A percentile compares a stretch with the other conserved stretches of the same genome.
Conservation (phyloP, 2,329 filamentous ascomycete species). For the Cadophora luteo-olivacea region DNA sequence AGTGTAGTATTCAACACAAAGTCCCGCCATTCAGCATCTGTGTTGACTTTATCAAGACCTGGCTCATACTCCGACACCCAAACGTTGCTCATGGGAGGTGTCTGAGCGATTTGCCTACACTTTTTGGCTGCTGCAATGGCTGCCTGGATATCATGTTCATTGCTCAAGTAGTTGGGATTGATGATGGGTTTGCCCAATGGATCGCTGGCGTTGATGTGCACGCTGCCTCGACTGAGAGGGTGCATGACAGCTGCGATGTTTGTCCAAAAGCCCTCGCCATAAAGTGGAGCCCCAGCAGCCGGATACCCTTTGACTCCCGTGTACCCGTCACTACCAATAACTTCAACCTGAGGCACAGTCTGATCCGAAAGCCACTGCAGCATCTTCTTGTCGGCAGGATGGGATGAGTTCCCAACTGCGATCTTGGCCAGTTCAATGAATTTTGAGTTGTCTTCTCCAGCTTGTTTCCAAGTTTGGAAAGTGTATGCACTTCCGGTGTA, state of each 20-base stretch:
- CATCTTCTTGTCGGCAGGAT: slow-evolving; percentile 49
- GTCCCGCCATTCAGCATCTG: slow-evolving; percentile 28
- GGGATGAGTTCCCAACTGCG: slow-evolving; percentile 42
- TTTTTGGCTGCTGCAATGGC: slow-evolving; percentile 33
- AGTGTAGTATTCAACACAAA: slow-evolving; percentile 27
- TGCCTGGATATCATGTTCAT: slow-evolving; percentile 56
- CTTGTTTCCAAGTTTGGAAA: slow-evolving; percentile 51
- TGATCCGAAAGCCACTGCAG: slow-evolving; percentile 48
- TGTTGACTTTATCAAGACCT: slow-evolving; percentile 29
- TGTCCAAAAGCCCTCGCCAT: slow-evolving; percentile 33
- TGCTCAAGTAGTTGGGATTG: slow-evolving; percentile 59
- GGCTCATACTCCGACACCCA: slow-evolving; percentile 38
- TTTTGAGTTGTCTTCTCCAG: slow-evolving; percentile 42
- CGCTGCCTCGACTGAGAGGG: slow-evolving; percentile 61
- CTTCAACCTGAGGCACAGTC: slow-evolving; percentile 35
- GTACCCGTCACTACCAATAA: slow-evolving; percentile 53
- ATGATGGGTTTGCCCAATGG: slow-evolving; percentile 52
- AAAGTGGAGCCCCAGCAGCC: slow-evolving; percentile 25
- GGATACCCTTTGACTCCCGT: slow-evolving; percentile 46
- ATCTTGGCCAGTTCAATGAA: slow-evolving; percentile 46
- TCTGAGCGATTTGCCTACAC: slow-evolving; percentile 30
- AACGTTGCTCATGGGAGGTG: slow-evolving; percentile 29
- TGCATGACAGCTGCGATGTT: slow-evolving; percentile 60
- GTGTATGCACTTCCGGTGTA: slow-evolving; percentile 46
- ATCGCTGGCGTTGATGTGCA: slow-evolving; percentile 57